phyloP scores from a whole-genome alignment of 306 rosid species.

The Vicia villosa region DNA sequence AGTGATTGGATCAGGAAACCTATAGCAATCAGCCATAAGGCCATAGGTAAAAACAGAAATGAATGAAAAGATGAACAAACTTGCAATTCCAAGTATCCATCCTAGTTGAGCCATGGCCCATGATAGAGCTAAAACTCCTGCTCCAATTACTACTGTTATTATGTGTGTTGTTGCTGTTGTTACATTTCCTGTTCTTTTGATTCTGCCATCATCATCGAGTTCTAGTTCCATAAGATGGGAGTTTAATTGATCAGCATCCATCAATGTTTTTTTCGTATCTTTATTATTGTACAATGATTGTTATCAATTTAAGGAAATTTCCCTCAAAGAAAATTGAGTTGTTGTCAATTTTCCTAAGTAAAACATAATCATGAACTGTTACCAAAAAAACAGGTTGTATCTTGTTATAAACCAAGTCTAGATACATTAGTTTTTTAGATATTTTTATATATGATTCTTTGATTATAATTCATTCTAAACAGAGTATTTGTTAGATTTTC shows the following conservation, averaged over 20 bases:
- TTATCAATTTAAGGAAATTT: too few species aligned
- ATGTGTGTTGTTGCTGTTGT: not conserved
- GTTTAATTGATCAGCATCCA: not conserved
- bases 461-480: too few species aligned
- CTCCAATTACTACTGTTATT: not conserved
- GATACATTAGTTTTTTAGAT: too few species aligned
- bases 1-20: constrained; percentile 52
- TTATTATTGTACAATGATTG: too few species aligned
- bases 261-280: too few species aligned
- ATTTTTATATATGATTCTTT: too few species aligned
- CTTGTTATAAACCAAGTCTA: too few species aligned
- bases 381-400: too few species aligned
- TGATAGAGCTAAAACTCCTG: not conserved
- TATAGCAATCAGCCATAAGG: constrained; percentile 65
- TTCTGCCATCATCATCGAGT: not conserved
- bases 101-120: not conserved
- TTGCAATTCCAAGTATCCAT: not conserved
- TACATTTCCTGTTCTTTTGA: not conserved
- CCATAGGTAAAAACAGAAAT: not conserved
- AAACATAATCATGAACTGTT: too few species aligned
- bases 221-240: not conserved
- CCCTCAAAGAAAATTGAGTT: too few species aligned
- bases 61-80: not conserved
- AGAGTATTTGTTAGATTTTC: not conserved
- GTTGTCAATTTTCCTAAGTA: too few species aligned